Percentiles rank a stretch among this genome's conserved stretches.
phyloP scores from a whole-genome alignment of 495 filamentous ascomycete species.

The Aspergillus haitiensis region DNA sequence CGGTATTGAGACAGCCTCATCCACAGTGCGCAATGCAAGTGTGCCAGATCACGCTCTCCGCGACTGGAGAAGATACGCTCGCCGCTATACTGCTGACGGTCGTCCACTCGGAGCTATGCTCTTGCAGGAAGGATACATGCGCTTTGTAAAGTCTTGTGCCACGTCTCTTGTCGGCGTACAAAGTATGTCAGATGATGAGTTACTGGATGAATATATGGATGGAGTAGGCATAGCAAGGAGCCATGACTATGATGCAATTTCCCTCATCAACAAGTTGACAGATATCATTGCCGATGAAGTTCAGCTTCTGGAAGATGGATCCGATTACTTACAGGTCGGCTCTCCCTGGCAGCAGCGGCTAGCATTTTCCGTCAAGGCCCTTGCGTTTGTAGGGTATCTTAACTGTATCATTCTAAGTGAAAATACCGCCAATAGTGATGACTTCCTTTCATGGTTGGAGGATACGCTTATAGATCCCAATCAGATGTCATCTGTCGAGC shows the following conservation, averaged over 20 bases:
- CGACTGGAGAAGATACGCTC: conserved; percentile 80
- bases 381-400: conserved; percentile 77
- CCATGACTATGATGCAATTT: conserved; percentile 41
- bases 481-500: conserved; percentile 73
- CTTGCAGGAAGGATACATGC: conserved; percentile 81
- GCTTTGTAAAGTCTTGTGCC: conserved; percentile 75
- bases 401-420: conserved; percentile 80
- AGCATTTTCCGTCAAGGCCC: conserved; percentile 80
- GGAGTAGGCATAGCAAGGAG: conserved; percentile 49
- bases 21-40: conserved; percentile 70
- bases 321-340: conserved; percentile 82
- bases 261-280: conserved; percentile 65
- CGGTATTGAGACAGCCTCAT: conserved; percentile 81
- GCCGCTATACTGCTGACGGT: conserved; percentile 76
- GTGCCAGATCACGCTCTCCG: conserved; percentile 49
- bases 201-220: conserved; percentile 75
- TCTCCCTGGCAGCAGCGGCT: conserved; percentile 85
- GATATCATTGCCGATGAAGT: conserved; percentile 79
- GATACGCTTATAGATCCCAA: conserved; percentile 69
- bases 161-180: conserved; percentile 64
- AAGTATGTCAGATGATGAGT: conserved; percentile 57
- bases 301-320: conserved; percentile 79
- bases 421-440: conserved; percentile 73
- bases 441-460: conserved; percentile 86
- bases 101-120: conserved; percentile 91